Conservation (phyloP, 2,329 filamentous ascomycete genomes). For the Aspergillus sp. region DNA sequence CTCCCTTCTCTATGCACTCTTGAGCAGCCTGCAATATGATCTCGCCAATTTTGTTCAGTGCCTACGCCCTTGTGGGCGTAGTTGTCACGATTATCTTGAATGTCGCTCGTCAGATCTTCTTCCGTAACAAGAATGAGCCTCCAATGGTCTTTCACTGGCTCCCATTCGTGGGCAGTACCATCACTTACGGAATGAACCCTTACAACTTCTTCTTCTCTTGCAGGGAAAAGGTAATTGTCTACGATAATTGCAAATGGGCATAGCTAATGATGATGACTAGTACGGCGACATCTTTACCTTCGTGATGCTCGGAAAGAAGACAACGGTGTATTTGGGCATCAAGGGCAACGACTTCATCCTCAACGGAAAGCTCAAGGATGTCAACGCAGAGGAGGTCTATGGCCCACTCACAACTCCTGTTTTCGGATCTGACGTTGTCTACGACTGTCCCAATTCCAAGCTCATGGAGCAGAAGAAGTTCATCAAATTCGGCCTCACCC, state of each 20-base stretch:
- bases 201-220: slow-evolving; percentile 76
- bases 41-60: slow-evolving; percentile 10
- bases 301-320: slow-evolving; percentile 81
- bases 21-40: slow-evolving; percentile 14
- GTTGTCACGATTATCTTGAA: slow-evolving; percentile 14
- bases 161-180: slow-evolving; percentile 53
- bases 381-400: slow-evolving; percentile 90
- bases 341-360: slow-evolving; percentile 90
- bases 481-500: slow-evolving; percentile 64
- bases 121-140: slow-evolving; percentile 62
- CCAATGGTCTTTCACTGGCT: slow-evolving; percentile 80
- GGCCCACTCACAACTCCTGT: slow-evolving; percentile 68
- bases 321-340: slow-evolving; percentile 78
- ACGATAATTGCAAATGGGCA: no score
- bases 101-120: slow-evolving; percentile 19
- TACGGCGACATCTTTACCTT: slow-evolving; percentile 92
- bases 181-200: slow-evolving; percentile 56
- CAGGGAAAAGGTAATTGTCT: slow-evolving; percentile 65
- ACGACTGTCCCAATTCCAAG: slow-evolving; percentile 88
- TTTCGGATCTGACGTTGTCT: slow-evolving; percentile 83
- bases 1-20: not conserved
- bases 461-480: slow-evolving; percentile 95
- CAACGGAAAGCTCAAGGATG: slow-evolving; percentile 86
- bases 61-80: slow-evolving; percentile 13
- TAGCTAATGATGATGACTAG: slow-evolving; percentile 45